phyloP scores from a whole-genome alignment of 768 basidiomycete genomes.

The Tricholoma bakamatsutake region DNA sequence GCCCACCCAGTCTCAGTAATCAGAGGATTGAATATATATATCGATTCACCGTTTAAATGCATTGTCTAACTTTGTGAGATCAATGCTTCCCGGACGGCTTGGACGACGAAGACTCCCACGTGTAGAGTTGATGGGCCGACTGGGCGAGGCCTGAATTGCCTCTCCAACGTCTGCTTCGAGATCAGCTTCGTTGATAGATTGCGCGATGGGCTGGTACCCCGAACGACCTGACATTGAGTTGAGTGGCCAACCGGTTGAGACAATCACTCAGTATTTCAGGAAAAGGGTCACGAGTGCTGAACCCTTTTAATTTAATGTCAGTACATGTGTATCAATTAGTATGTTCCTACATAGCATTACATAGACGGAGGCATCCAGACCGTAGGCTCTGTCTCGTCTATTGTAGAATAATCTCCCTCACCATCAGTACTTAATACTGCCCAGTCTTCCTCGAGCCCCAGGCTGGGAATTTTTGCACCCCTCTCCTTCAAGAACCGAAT shows the following conservation, averaged over 20 bases:
- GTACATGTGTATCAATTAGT: too few relatives aligned
- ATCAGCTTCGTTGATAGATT: constrained; percentile 35
- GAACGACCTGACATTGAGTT: constrained; percentile 29
- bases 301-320: too few relatives aligned
- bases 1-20: neutral
- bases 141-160: constrained; percentile 20
- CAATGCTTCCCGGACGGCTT: constrained; percentile 59
- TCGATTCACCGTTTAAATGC: constrained; percentile 71
- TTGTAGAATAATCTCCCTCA: constrained; percentile 43
- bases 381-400: constrained; percentile 21
- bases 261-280: constrained; percentile 2
- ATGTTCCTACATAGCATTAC: too few relatives aligned
- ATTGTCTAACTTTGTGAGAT: constrained; percentile 72
- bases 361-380: constrained; percentile 8
- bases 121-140: constrained; percentile 15
- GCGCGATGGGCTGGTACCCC: constrained; percentile 43
- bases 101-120: constrained; percentile 29
- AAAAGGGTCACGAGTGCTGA: neutral
- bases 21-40: neutral
- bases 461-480: constrained; percentile 67
- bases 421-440: constrained; percentile 59
- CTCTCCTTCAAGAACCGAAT: constrained; percentile 58
- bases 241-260: neutral
- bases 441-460: constrained; percentile 61
- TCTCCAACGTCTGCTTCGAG: constrained; percentile 36